These are phyloP conservation scores for Pythium plurisporium DNA, from an alignment of 352 stramenopile genomes.

Conservation along the genomic window DNA sequence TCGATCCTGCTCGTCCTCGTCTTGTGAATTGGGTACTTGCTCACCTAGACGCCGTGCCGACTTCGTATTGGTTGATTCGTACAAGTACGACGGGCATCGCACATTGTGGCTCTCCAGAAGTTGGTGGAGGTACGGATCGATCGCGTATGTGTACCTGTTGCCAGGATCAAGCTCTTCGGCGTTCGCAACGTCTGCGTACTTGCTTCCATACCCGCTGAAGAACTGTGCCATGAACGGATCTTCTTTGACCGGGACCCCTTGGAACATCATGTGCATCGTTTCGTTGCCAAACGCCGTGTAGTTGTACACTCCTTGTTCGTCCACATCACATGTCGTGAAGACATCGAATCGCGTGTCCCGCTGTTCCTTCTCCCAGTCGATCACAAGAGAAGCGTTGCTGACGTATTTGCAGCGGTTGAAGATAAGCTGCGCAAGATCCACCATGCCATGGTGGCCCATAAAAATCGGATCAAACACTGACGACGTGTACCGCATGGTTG, in stretches of 20 bases:
- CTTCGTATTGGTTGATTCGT: not conserved
- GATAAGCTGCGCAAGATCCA: slow-evolving; percentile 21
- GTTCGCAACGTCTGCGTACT: slow-evolving; percentile 19
- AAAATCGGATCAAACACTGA: slow-evolving; percentile 25
- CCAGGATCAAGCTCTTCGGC: slow-evolving; percentile 8
- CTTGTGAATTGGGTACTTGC: not conserved
- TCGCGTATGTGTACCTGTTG: slow-evolving; percentile 26
- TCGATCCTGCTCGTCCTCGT: not conserved
- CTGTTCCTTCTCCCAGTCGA: slow-evolving; percentile 1
- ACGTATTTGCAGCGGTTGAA: slow-evolving; percentile 22
- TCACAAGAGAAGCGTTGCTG: not conserved
- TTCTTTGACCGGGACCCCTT: not conserved
- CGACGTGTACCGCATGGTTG: slow-evolving; percentile 17
- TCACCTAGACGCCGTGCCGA: not conserved
- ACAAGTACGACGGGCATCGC: slow-evolving; percentile 16
- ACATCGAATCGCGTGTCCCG: slow-evolving; percentile 10
- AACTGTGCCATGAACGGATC: slow-evolving; percentile 19
- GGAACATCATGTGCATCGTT: slow-evolving; percentile 11
- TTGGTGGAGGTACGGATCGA: slow-evolving; percentile 15
- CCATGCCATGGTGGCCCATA: slow-evolving; percentile 20
- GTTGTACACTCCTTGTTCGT: slow-evolving; percentile 3
- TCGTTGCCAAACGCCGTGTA: slow-evolving; percentile 11
- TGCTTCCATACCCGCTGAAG: slow-evolving; percentile 17
- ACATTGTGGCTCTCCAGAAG: slow-evolving; percentile 15
- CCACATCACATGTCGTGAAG: slow-evolving; percentile 7